These are phyloP conservation scores for Penicillium argentinense DNA, from an alignment of 495 filamentous ascomycete species.

Conservation along the genomic window DNA sequence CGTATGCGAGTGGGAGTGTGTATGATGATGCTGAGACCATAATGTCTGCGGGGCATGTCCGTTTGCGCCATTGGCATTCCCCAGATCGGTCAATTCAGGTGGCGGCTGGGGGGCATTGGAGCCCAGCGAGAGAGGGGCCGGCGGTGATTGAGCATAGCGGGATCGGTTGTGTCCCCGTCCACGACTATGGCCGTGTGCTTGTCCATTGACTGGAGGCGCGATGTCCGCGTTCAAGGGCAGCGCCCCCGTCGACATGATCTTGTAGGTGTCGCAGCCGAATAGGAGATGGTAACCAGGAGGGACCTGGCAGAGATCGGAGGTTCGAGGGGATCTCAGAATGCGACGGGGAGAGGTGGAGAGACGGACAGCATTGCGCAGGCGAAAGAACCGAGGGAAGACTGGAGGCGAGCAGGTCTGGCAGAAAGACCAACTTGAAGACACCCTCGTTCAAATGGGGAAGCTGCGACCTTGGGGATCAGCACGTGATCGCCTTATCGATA, in stretches of 20 bases:
- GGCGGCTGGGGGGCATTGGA: conserved; percentile 18
- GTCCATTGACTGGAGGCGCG: conserved; percentile 26
- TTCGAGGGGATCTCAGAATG: not conserved
- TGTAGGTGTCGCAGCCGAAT: conserved; percentile 8
- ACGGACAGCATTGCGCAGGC: not conserved
- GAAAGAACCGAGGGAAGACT: not conserved
- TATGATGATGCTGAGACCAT: conserved; percentile 20
- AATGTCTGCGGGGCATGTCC: conserved; percentile 18
- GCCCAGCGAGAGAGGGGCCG: conserved; percentile 26
- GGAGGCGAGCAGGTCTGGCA: too few species aligned
- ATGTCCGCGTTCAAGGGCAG: conserved; percentile 34
- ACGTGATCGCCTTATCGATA: conserved; percentile 3
- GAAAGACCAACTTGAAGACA: not conserved
- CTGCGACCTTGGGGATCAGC: not conserved
- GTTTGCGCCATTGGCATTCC: conserved; percentile 20
- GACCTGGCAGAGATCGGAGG: conserved; percentile 4
- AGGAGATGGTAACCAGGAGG: conserved; percentile 6
- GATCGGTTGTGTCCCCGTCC: conserved; percentile 44
- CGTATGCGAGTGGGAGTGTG: conserved; percentile 30
- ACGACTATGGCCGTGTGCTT: conserved; percentile 36
- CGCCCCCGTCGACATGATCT: conserved; percentile 42
- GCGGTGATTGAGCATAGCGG: conserved; percentile 36
- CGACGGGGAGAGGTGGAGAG: not conserved
- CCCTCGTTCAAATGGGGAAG: not conserved
- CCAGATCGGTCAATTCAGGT: conserved; percentile 17